Base-by-base conservation (phyloP, 2,329 filamentous ascomycete genomes). In the Teratosphaeria viscida region DNA sequence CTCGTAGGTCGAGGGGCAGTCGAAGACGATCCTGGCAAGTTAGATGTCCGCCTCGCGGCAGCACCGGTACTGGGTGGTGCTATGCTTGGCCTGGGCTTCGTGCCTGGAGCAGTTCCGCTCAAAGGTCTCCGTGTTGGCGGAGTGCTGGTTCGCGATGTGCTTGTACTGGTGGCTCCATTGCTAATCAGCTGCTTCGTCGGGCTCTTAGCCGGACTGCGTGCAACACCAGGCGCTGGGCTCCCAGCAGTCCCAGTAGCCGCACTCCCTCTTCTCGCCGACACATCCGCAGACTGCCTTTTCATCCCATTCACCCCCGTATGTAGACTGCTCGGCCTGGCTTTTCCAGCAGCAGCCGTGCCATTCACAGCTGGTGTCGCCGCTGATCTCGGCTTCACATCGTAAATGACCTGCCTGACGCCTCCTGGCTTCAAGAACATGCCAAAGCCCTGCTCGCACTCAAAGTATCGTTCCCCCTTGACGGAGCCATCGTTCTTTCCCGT, bases 401-500 rank as follows among this genome's bases (percentile, higher is more conserved):
- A 66, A 10, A 72, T 32, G 19, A 80, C 70, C 37, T 85, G 77
- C 12, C 80, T 81, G 56, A 94, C 79, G 60, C 86, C 86, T 58
- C 82, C 77, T 34, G 90, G 86, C 63, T 89, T 84, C 59, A 96
- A 83, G 69, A 99, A 97, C 84, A 99, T 94, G 79, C 90, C 84
- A 82, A 86, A 74, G 71, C 81, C 75, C 53, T 78, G 75, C 55
- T 79, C 73, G 66, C 92, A 97, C 56, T 92, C 85, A 68, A 96
- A 97, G 72, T 97, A 97, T 23, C 90, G 81, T 71, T 90, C 83
- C 62, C 90, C 92, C 73, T 92, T 84, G 54, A 97, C 90, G 59
- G 88, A 87, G 64, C 92, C 92, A 80, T 97, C 90, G 68, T 97
- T 97, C 78, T 97, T 97, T 35, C 94, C 92, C 23, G 82, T 84